Conservation (phyloP, 139 green algal species). For the Chlamydomonas schloesseri region DNA sequence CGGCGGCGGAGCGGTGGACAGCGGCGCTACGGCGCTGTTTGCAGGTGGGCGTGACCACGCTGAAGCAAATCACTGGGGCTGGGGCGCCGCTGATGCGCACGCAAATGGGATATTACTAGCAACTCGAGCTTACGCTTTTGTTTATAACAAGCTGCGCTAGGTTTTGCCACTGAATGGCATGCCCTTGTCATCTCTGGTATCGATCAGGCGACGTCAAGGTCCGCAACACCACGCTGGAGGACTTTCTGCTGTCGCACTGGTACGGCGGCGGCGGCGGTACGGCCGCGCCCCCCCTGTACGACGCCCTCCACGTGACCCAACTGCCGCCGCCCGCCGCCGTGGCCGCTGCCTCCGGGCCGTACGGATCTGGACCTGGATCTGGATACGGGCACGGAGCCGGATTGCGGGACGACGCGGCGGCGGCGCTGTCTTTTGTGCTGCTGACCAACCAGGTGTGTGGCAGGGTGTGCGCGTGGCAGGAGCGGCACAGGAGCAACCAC, state of each 20-base stretch:
- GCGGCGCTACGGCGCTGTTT: slow-evolving; percentile 28
- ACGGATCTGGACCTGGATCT: too few species aligned
- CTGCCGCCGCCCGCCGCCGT: slow-evolving; percentile 43
- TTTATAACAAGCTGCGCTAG: too few species aligned
- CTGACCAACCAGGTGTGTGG: slow-evolving; percentile 43
- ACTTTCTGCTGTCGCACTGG: slow-evolving; percentile 73
- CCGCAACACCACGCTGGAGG: slow-evolving; percentile 68
- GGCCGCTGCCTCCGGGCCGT: not conserved
- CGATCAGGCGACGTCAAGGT: slow-evolving; percentile 17
- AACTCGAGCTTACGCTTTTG: too few species aligned
- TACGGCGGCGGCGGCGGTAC: slow-evolving; percentile 14
- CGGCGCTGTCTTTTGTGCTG: slow-evolving; percentile 48
- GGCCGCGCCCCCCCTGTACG: slow-evolving; percentile 57
- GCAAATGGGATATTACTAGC: too few species aligned
- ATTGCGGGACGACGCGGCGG: not conserved
- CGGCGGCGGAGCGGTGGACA: slow-evolving; percentile 24
- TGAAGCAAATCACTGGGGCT: too few species aligned
- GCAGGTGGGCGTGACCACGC: not conserved
- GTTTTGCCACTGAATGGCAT: too few species aligned
- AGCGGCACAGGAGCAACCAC: too few species aligned
- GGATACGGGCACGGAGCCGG: too few species aligned
- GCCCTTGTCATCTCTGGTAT: too few species aligned
- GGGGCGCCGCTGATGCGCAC: too few species aligned
- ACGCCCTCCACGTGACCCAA: slow-evolving; percentile 67
- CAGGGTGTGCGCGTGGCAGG: too few species aligned